phyloP scores from a whole-genome alignment of 495 filamentous ascomycete genomes.

The Astrocystis sublimbata region DNA sequence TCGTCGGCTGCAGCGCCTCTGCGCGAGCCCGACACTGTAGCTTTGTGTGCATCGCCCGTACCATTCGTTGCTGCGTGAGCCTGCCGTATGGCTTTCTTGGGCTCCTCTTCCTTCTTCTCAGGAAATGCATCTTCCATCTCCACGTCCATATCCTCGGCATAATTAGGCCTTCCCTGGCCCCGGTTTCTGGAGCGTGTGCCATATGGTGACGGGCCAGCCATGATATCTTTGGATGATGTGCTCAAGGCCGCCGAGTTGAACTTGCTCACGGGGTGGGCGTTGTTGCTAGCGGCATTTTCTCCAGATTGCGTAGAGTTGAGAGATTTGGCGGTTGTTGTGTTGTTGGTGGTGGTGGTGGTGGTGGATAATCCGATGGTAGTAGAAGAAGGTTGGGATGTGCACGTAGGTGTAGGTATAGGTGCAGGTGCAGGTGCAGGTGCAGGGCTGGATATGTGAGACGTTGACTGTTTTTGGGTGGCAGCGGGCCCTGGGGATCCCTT shows the following conservation, averaged over 20 bases:
- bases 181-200: conserved; percentile 95
- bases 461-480: conserved; percentile 29
- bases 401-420: conserved; percentile 14
- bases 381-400: conserved; percentile 4
- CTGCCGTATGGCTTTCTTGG: conserved; percentile 52
- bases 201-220: conserved; percentile 64
- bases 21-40: conserved; percentile 46
- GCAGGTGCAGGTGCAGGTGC: conserved; percentile 25
- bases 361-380: conserved; percentile 5
- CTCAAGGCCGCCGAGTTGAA: conserved; percentile 43
- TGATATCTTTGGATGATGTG: conserved; percentile 39
- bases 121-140: conserved; percentile 63
- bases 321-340: conserved; percentile 18
- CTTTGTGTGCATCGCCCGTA: conserved; percentile 26
- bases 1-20: conserved; percentile 50
- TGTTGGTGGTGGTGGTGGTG: conserved; percentile 1
- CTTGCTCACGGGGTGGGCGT: conserved; percentile 48
- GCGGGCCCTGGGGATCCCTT: conserved; percentile 30
- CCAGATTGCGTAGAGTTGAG: conserved; percentile 30
- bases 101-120: conserved; percentile 46
- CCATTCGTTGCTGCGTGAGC: conserved; percentile 34
- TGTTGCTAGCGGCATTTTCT: conserved; percentile 28
- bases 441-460: conserved; percentile 29
- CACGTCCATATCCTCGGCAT: conserved; percentile 94
- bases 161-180: conserved; percentile 80